These are phyloP conservation scores for Cryptococcus deneoformans DNA, from an alignment of 1,284 basidiomycete genomes.

Conservation along the genomic window DNA sequence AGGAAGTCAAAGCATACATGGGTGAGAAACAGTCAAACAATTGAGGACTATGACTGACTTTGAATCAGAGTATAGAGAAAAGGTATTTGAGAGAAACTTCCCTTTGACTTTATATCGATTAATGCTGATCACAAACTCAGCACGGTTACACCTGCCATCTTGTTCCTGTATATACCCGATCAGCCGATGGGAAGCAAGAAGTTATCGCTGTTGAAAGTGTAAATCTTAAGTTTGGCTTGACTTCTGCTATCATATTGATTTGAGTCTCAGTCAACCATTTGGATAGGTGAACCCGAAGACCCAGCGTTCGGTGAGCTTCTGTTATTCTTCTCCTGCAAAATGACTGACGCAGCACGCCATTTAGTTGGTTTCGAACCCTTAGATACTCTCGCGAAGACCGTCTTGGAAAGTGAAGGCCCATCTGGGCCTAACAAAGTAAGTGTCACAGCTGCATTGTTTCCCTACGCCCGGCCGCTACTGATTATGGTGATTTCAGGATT, in stretches of 20 bases:
- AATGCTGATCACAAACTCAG: conserved; percentile 10
- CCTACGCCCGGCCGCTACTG: background rate
- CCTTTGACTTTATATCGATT: background rate
- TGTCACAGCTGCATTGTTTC: background rate
- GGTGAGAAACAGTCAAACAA: conserved; percentile 20
- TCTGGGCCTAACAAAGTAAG: conserved; percentile 42
- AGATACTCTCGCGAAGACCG: conserved; percentile 22
- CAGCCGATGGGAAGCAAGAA: conserved; percentile 17
- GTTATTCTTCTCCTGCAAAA: too few relatives aligned
- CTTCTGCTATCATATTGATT: background rate
- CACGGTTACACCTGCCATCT: conserved; percentile 43
- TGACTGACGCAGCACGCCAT: background rate
- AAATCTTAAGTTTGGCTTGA: conserved; percentile 6
- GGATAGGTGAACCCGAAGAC: conserved; percentile 39
- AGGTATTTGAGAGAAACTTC: too few relatives aligned
- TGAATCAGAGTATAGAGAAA: conserved; percentile 17
- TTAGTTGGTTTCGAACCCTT: conserved; percentile 39
- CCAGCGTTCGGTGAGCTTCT: conserved; percentile 38
- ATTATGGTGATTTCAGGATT: conserved; percentile 23
- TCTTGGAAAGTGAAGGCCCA: conserved; percentile 30
- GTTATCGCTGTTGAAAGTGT: conserved; percentile 22
- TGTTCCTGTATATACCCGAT: conserved; percentile 26
- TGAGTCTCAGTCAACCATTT: conserved; percentile 27
- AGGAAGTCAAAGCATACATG: conserved; percentile 37
- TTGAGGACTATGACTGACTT: conserved; percentile 5